phyloP scores from a whole-genome alignment of 352 stramenopile genomes.

The Globisporangium solare region DNA sequence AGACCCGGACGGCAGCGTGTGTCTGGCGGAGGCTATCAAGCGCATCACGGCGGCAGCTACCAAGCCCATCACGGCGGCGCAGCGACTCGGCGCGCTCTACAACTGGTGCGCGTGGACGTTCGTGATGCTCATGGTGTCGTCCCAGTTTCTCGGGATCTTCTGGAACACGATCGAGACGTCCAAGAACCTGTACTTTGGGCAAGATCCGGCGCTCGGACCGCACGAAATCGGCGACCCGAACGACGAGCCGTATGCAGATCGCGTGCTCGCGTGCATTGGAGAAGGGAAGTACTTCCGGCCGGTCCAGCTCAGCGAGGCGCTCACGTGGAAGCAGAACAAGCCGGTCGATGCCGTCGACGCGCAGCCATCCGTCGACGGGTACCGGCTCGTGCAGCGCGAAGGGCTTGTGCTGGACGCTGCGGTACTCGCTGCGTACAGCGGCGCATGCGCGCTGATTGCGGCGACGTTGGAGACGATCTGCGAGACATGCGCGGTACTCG shows the following conservation, averaged over 20 bases:
- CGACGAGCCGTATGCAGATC: slow-evolving; percentile 46
- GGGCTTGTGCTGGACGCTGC: too few relatives aligned
- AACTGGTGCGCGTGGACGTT: slow-evolving; percentile 10
- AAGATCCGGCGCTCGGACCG: slow-evolving; percentile 8
- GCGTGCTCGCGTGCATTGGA: slow-evolving; percentile 37
- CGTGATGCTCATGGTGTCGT: slow-evolving; percentile 7
- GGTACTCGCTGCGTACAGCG: slow-evolving; percentile 7
- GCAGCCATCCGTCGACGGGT: too few relatives aligned
- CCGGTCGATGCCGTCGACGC: too few relatives aligned
- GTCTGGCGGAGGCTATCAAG: too few relatives aligned
- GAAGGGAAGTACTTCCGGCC: slow-evolving; percentile 32
- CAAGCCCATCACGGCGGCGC: too few relatives aligned
- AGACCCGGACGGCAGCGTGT: too few relatives aligned
- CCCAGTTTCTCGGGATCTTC: slow-evolving; percentile 10
- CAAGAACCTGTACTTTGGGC: slow-evolving; percentile 9
- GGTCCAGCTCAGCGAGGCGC: slow-evolving; percentile 23
- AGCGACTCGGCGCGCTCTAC: slow-evolving; percentile 2
- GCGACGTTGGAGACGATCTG: slow-evolving; percentile 16
- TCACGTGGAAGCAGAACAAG: slow-evolving; percentile 5
- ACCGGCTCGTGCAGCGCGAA: too few relatives aligned
- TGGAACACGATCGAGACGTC: slow-evolving; percentile 7
- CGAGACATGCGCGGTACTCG: slow-evolving; percentile 13
- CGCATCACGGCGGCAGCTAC: too few relatives aligned
- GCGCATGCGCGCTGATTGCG: slow-evolving; percentile 16
- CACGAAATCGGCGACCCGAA: slow-evolving; percentile 27